phyloP scores from a whole-genome alignment of 2,329 filamentous ascomycete genomes.

The Colletotrichum coccodes region DNA sequence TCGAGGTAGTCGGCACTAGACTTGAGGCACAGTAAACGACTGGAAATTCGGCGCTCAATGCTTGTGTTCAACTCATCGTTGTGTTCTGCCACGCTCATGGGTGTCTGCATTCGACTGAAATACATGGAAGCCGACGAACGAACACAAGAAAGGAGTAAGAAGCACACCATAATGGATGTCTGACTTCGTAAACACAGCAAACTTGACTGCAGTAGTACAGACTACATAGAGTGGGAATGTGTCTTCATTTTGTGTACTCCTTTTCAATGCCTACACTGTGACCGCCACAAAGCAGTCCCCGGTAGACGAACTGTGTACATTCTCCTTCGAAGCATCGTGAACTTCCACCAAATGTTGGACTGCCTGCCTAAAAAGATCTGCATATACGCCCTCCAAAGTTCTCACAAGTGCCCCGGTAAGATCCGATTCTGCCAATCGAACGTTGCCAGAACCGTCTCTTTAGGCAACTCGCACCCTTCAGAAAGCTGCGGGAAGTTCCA shows the following conservation, averaged over 20 bases:
- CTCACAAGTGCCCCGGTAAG: neutral
- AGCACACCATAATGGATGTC: neutral
- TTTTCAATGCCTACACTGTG: neutral
- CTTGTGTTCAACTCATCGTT: no score
- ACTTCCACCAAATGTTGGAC: neutral
- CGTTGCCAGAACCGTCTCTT: neutral
- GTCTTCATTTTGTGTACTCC: neutral
- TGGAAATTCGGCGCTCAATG: no score
- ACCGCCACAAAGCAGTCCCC: neutral
- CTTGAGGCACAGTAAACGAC: no score
- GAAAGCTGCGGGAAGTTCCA: neutral
- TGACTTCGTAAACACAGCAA: no score
- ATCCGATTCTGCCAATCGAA: neutral
- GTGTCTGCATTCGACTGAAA: neutral
- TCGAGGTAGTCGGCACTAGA: no score
- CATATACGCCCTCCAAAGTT: neutral
- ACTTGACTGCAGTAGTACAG: no score
- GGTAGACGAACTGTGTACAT: neutral
- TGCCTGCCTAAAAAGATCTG: neutral
- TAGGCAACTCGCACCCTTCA: neutral
- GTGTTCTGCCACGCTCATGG: no score
- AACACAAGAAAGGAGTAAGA: neutral
- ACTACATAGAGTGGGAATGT: no score
- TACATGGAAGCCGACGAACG: neutral
- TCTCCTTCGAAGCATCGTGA: neutral